Percentiles rank a stretch among this genome's conserved stretches.
Evolutionary conservation across 148 eudicot genomes (phyloP).

Genomic region (Chenopodium quinoa): DNA sequence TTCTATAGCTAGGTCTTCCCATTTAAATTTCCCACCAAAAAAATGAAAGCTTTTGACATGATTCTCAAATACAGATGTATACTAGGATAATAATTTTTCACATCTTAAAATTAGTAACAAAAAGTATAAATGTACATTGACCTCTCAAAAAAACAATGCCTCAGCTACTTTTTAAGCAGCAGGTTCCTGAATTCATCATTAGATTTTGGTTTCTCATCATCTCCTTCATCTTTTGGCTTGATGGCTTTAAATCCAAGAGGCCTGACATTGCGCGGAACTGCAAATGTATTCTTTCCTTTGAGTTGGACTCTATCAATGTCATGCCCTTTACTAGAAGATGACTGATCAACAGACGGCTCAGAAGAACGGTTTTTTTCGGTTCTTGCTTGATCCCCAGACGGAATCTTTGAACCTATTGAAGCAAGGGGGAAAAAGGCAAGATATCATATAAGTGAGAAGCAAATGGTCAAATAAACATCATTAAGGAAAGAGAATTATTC

Average conservation of each 20-base stretch:
- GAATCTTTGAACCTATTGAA: slow-evolving; percentile 19
- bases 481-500: not conserved
- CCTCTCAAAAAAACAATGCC: not conserved
- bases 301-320: slow-evolving; percentile 40
- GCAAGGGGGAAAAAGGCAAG: not conserved
- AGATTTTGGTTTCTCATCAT: slow-evolving; percentile 74
- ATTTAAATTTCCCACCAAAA: not conserved
- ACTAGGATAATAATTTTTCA: not conserved
- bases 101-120: not conserved
- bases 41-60: not conserved
- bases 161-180: slow-evolving; percentile 46
- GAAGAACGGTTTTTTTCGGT: slow-evolving; percentile 14
- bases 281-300: slow-evolving; percentile 79
- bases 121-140: slow-evolving; percentile 22
- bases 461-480: not conserved
- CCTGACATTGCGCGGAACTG: slow-evolving; percentile 68
- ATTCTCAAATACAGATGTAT: not conserved
- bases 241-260: slow-evolving; percentile 49
- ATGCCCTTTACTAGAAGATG: slow-evolving; percentile 20
- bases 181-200: slow-evolving; percentile 84
- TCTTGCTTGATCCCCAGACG: slow-evolving; percentile 2
- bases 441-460: not conserved
- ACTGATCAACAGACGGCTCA: slow-evolving; percentile 19
- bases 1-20: not conserved
- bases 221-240: slow-evolving; percentile 37